A percentile compares a stretch with the other conserved stretches of the same genome.
phyloP scores from a whole-genome alignment of 2,329 filamentous ascomycete genomes.

The Apiospora hydei region DNA sequence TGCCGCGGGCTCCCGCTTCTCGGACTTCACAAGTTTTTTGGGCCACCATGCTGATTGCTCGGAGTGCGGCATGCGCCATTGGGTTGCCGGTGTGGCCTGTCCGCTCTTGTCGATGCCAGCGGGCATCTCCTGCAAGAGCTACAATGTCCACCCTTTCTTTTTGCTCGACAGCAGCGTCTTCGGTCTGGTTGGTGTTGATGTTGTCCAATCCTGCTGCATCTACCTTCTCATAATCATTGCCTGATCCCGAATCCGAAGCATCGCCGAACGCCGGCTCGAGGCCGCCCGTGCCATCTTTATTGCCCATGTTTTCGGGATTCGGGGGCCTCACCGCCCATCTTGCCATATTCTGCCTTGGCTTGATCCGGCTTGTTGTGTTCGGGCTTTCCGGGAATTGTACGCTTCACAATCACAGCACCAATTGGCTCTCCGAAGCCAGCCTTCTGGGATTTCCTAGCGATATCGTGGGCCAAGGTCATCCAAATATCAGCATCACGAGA shows the following conservation, averaged over 20 bases:
- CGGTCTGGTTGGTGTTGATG: slow-evolving; percentile 24
- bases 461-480: slow-evolving; percentile 71
- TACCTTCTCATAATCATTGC: slow-evolving; percentile 24
- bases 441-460: slow-evolving; percentile 65
- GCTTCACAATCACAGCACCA: slow-evolving; percentile 79
- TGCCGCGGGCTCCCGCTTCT: slow-evolving; percentile 50
- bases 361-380: slow-evolving; percentile 39
- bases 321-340: slow-evolving; percentile 24
- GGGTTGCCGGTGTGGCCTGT: slow-evolving; percentile 68
- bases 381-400: slow-evolving; percentile 43
- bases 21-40: slow-evolving; percentile 68
- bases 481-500: slow-evolving; percentile 68
- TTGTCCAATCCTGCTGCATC: slow-evolving; percentile 26
- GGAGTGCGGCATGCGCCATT: slow-evolving; percentile 79
- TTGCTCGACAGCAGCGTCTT: slow-evolving; percentile 38
- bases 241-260: slow-evolving; percentile 4
- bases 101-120: slow-evolving; percentile 65
- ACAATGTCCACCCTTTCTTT: slow-evolving; percentile 61
- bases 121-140: slow-evolving; percentile 78
- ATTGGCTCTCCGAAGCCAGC: slow-evolving; percentile 71
- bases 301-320: slow-evolving; percentile 13
- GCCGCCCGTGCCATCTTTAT: slow-evolving; percentile 22
- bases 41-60: slow-evolving; percentile 84
- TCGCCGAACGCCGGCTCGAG: slow-evolving; percentile 24
- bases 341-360: slow-evolving; percentile 37